phyloP scores from a whole-genome alignment of 148 eudicot species.

The Cornus suecica region DNA sequence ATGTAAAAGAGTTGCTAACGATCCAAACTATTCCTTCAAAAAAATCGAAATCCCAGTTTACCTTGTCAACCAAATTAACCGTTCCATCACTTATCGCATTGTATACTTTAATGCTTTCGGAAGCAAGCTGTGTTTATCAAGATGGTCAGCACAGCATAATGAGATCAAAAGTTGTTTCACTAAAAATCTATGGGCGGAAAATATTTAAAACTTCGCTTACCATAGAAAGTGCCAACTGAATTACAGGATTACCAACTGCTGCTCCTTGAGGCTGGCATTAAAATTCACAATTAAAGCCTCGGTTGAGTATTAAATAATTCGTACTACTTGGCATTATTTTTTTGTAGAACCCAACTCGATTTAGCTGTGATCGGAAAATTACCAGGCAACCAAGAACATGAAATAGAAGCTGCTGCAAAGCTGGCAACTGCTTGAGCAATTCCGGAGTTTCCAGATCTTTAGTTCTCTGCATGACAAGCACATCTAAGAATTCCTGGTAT shows the following conservation, averaged over 20 bases:
- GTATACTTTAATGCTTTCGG: constrained; percentile 90
- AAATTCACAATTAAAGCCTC: constrained; percentile 8
- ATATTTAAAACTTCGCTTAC: constrained; percentile 34
- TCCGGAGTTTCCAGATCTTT: constrained; percentile 85
- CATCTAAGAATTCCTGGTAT: background rate
- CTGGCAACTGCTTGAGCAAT: constrained; percentile 85
- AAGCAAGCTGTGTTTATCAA: constrained; percentile 63
- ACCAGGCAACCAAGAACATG: constrained; percentile 96
- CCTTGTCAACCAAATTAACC: constrained; percentile 94
- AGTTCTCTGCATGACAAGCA: constrained; percentile 59
- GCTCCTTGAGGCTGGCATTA: constrained; percentile 97
- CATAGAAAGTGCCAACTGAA: constrained; percentile 87
- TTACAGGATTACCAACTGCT: constrained; percentile 73
- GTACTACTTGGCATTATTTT: background rate
- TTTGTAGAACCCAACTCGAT: background rate
- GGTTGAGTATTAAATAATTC: background rate
- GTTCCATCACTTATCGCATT: constrained; percentile 88
- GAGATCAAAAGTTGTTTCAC: background rate
- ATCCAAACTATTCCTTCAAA: background rate
- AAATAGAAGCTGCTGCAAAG: constrained; percentile 80
- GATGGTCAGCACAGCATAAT: constrained; percentile 8
- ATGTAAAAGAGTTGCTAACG: constrained; percentile 1
- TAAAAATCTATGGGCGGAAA: background rate
- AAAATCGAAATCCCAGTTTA: constrained; percentile 23
- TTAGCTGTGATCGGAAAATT: background rate